Conservation (phyloP, 495 filamentous ascomycete species). For the Tuber melanosporum region DNA sequence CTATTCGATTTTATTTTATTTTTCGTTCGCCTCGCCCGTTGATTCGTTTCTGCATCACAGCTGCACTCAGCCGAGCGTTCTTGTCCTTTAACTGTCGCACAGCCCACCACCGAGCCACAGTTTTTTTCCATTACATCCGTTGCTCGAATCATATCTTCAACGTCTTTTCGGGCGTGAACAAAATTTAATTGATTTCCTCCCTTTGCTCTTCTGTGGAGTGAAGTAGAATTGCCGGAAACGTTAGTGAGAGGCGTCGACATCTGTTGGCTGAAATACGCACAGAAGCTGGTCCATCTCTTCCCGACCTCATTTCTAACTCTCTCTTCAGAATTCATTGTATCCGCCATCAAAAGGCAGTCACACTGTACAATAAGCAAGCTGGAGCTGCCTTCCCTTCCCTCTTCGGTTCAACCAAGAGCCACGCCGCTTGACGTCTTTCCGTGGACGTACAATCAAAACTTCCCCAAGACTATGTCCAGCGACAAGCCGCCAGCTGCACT, state of each 20-base stretch:
- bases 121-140: conserved; percentile 30
- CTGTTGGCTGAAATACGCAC: conserved; percentile 40
- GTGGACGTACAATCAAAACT: conserved; percentile 60
- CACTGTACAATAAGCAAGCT: conserved; percentile 74
- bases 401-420: conserved; percentile 80
- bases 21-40: conserved; percentile 42
- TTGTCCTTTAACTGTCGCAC: conserved; percentile 24
- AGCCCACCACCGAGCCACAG: conserved; percentile 35
- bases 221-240: conserved; percentile 23
- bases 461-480: conserved; percentile 52
- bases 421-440: conserved; percentile 60
- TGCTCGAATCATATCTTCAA: conserved; percentile 31
- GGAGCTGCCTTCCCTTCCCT: conserved; percentile 88
- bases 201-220: conserved; percentile 4
- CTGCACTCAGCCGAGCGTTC: conserved; percentile 38
- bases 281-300: conserved; percentile 28
- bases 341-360: conserved; percentile 28
- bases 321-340: conserved; percentile 30
- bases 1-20: conserved; percentile 20
- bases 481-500: conserved; percentile 69
- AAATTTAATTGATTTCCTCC: neutral
- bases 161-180: conserved; percentile 2
- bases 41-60: conserved; percentile 37
- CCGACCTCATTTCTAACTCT: conserved; percentile 33
- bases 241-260: conserved; percentile 31